Evolutionary conservation across 2,329 filamentous ascomycete species (phyloP).

Genomic region (Cucurbitaria berberidis): DNA sequence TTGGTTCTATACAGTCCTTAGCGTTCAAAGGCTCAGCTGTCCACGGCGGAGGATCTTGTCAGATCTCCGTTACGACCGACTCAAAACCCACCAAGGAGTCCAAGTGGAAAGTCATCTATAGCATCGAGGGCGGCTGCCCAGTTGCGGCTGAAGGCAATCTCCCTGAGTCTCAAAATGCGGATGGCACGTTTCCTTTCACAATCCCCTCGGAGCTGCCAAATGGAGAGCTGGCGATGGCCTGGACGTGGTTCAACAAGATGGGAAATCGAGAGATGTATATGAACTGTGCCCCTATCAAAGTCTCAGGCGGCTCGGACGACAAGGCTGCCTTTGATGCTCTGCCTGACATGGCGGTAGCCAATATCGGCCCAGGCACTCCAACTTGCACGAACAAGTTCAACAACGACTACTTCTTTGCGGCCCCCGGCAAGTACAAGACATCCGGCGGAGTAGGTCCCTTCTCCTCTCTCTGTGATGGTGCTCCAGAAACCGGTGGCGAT

Average conservation of each 20-base stretch:
- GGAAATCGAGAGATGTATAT: conserved; percentile 97
- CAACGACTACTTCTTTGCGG: conserved; percentile 61
- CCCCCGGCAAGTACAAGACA: conserved; percentile 65
- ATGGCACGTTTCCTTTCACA: conserved; percentile 66
- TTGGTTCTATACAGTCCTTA: conserved; percentile 68
- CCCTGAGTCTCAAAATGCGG: conserved; percentile 48
- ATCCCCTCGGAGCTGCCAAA: conserved; percentile 75
- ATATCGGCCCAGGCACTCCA: conserved; percentile 62
- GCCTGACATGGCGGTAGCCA: conserved; percentile 76
- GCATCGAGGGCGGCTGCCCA: conserved; percentile 85
- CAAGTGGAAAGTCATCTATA: conserved; percentile 87
- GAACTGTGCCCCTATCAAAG: conserved; percentile 81
- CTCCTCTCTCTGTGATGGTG: conserved; percentile 28
- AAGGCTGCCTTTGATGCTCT: conserved; percentile 62
- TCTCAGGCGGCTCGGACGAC: conserved; percentile 62
- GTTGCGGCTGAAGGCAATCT: conserved; percentile 12
- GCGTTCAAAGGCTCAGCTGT: conserved; percentile 73
- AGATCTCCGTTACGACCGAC: conserved; percentile 82
- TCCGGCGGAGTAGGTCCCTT: conserved; percentile 31
- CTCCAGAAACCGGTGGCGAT: conserved; percentile 4
- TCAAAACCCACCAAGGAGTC: conserved; percentile 68
- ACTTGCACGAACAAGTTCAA: conserved; percentile 56
- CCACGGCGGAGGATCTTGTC: conserved; percentile 91
- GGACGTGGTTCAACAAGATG: conserved; percentile 90
- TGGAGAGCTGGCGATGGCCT: conserved; percentile 79